Conservation (phyloP, 2,329 filamentous ascomycete genomes). For the Lasiodiplodia sp. region DNA sequence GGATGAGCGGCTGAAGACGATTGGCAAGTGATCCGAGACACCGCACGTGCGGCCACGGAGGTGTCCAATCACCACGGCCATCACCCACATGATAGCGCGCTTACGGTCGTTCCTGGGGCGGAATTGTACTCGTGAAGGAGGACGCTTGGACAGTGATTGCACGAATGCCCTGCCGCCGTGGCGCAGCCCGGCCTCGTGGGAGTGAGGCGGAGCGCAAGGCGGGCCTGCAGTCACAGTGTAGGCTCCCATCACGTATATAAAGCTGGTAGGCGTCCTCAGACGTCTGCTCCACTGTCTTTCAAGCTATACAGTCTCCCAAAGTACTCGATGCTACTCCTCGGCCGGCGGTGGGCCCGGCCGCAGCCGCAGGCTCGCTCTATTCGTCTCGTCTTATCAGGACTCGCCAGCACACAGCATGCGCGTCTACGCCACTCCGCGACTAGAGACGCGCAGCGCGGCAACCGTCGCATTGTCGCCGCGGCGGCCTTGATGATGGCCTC, state of each 20-base stretch:
- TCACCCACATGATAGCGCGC: conserved; percentile 4
- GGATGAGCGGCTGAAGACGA: conserved; percentile 67
- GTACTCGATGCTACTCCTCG: conserved; percentile 4
- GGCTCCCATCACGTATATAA: conserved; percentile 26
- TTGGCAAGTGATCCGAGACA: conserved; percentile 39
- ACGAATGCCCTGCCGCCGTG: conserved; percentile 22
- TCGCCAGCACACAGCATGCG: conserved; percentile 22
- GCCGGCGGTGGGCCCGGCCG: conserved; percentile 5
- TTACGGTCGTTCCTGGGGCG: conserved; percentile 19
- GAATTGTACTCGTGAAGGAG: conserved; percentile 20
- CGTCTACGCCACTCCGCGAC: conserved; percentile 13
- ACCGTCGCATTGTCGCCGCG: conserved; percentile 5
- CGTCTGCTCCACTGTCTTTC: conserved; percentile 1
- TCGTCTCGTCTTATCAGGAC: conserved; percentile 24
- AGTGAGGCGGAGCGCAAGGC: conserved; percentile 30
- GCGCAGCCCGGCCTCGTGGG: conserved; percentile 27
- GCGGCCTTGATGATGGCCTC: background rate
- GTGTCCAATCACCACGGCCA: background rate
- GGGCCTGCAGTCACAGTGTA: conserved; percentile 12
- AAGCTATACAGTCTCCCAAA: conserved; percentile 1
- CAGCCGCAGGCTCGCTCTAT: conserved; percentile 5
- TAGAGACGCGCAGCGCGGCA: conserved; percentile 5
- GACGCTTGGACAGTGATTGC: conserved; percentile 14
- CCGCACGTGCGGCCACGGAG: conserved; percentile 3
- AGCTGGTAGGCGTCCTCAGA: conserved; percentile 24